A percentile compares a stretch with the other conserved stretches of the same genome.
These are phyloP conservation scores for Rhodotorula mucilaginosa DNA, from an alignment of 1,284 basidiomycete genomes.

Conservation along the genomic window DNA sequence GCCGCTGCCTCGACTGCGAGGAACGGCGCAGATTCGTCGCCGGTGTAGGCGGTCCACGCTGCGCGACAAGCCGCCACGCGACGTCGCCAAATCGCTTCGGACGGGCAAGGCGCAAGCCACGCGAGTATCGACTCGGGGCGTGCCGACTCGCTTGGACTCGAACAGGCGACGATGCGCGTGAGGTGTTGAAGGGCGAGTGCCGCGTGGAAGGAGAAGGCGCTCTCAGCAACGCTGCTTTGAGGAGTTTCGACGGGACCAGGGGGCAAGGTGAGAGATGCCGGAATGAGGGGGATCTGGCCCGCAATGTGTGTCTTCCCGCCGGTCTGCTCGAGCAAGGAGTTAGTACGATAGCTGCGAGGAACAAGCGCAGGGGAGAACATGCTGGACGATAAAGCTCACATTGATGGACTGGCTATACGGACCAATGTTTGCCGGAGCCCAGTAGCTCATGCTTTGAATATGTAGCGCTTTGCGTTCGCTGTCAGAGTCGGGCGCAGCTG, in stretches of 20 bases:
- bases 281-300: constrained; percentile 90
- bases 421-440: constrained; percentile 98
- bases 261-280: constrained; percentile 66
- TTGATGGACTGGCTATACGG: constrained; percentile 91
- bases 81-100: background rate
- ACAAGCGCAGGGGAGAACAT: background rate
- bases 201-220: constrained; percentile 21
- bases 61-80: background rate
- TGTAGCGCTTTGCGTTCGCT: constrained; percentile 67
- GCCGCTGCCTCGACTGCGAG: constrained; percentile 67
- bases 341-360: background rate
- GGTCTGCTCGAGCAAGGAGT: constrained; percentile 53
- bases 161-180: constrained; percentile 8
- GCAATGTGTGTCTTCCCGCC: constrained; percentile 77
- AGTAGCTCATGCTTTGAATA: constrained; percentile 92
- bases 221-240: constrained; percentile 43
- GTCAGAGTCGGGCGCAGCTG: constrained; percentile 42
- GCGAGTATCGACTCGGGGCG: background rate
- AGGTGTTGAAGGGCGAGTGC: constrained; percentile 32
- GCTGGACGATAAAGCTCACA: constrained; percentile 35
- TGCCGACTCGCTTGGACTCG: background rate
- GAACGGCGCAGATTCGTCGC: constrained; percentile 51
- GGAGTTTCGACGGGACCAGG: constrained; percentile 47
- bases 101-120: background rate
- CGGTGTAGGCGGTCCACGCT: constrained; percentile 6